These are phyloP conservation scores for Phytophthora quininea DNA, from an alignment of 352 stramenopile genomes.

Conservation along the genomic window DNA sequence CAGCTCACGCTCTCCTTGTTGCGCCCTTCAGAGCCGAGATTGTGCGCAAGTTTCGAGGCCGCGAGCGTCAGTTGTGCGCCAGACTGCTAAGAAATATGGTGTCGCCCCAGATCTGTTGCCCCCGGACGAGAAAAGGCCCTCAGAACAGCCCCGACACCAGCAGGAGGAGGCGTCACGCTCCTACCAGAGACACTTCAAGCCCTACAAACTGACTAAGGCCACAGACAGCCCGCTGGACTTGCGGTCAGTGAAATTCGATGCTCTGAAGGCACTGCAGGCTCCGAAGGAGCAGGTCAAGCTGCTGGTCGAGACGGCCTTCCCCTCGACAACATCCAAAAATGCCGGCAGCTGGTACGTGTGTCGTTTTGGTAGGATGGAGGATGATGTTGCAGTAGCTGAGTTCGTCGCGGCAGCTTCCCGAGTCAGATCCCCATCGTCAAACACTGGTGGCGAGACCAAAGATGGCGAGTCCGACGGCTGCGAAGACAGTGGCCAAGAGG, in stretches of 20 bases:
- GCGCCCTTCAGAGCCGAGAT: conserved; percentile 64
- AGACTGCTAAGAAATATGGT: conserved; percentile 86
- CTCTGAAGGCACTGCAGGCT: conserved; percentile 49
- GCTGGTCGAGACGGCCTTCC: conserved; percentile 38
- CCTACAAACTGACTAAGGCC: conserved; percentile 20
- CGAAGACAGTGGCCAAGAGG: conserved; percentile 13
- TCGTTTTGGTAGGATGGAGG: neutral
- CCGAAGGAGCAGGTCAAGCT: conserved; percentile 26
- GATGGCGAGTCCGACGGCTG: conserved; percentile 29
- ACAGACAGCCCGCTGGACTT: conserved; percentile 51
- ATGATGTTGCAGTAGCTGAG: neutral
- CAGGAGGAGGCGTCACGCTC: neutral
- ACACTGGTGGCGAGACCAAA: conserved; percentile 37
- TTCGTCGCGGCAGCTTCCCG: conserved; percentile 58
- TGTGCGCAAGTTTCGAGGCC: conserved; percentile 66
- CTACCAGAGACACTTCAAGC: conserved; percentile 50
- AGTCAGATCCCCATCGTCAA: conserved; percentile 59
- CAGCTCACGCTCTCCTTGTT: neutral
- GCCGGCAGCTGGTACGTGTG: conserved; percentile 61
- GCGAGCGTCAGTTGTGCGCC: conserved; percentile 64
- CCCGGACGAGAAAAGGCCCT: neutral
- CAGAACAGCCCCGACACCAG: neutral
- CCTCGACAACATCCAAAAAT: conserved; percentile 92
- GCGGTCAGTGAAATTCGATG: conserved; percentile 56
- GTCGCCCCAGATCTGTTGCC: conserved; percentile 44